Percentiles rank a stretch among this genome's conserved stretches.
Evolutionary conservation across 163 green algal genomes (phyloP).

Genomic region (Scenedesmus sp.): DNA sequence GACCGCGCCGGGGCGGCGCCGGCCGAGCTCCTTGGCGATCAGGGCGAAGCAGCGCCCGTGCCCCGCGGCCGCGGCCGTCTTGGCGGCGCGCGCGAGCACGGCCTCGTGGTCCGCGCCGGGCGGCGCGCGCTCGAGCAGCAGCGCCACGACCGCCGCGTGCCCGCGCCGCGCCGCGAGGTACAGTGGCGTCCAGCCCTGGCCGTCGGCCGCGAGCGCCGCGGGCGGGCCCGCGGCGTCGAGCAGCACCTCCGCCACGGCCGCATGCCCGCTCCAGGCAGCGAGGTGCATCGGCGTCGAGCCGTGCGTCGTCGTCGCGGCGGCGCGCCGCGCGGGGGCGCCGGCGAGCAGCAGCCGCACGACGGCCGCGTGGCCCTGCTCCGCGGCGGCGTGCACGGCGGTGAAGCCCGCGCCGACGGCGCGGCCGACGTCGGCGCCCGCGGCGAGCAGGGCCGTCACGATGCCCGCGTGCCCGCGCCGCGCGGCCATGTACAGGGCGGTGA

Average conservation of each 20-base stretch:
- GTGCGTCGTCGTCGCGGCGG: background rate
- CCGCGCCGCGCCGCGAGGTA: conserved; percentile 27
- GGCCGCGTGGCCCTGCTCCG: conserved; percentile 10
- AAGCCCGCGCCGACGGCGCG: conserved; percentile 5
- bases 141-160: background rate
- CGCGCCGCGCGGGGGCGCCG: background rate
- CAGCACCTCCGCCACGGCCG: background rate
- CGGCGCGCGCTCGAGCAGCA: background rate
- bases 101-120: background rate
- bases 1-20: conserved; percentile 5
- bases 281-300: conserved; percentile 23
- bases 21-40: conserved; percentile 11
- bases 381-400: conserved; percentile 20
- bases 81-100: conserved; percentile 11
- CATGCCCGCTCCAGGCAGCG: conserved; percentile 17
- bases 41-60: conserved; percentile 7
- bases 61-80: conserved; percentile 9
- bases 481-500: conserved; percentile 35
- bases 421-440: background rate
- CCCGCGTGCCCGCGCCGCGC: background rate
- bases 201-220: background rate
- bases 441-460: conserved; percentile 23
- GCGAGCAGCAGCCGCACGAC: conserved; percentile 1
- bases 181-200: conserved; percentile 25
- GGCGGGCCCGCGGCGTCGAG: background rate